A percentile compares a stretch with the other conserved stretches of the same genome.
Evolutionary conservation across 2,329 filamentous ascomycete genomes (phyloP).

Genomic region (Colletotrichum gloeosporioides): DNA sequence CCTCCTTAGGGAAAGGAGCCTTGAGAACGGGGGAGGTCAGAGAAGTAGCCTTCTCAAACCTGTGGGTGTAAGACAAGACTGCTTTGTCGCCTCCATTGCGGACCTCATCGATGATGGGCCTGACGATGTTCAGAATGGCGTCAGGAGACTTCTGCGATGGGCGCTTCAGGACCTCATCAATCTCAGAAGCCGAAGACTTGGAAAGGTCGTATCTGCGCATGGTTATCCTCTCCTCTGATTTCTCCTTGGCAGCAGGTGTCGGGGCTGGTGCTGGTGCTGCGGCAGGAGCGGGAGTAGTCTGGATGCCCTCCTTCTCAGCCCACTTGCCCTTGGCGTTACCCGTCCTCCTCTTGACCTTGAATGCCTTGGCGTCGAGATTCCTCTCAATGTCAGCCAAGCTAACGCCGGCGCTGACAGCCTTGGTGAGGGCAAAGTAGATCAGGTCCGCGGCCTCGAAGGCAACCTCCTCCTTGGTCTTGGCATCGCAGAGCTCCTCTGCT

Average conservation of each 20-base stretch:
- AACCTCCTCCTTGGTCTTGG: constrained; percentile 80
- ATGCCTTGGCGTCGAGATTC: constrained; percentile 90
- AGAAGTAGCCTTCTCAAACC: constrained; percentile 95
- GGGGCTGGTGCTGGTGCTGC: constrained; percentile 33
- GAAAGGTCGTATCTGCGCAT: constrained; percentile 83
- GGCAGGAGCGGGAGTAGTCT: constrained; percentile 34
- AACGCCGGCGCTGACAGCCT: constrained; percentile 85
- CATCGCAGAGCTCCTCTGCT: constrained; percentile 91
- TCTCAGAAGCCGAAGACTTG: constrained; percentile 65
- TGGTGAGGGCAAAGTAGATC: constrained; percentile 93
- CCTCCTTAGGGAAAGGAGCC: constrained; percentile 82
- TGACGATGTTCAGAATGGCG: constrained; percentile 87
- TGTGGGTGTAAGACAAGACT: constrained; percentile 92
- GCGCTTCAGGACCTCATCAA: constrained; percentile 79
- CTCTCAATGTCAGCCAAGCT: constrained; percentile 87
- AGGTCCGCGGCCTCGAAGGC: constrained; percentile 95
- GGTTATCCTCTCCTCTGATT: constrained; percentile 64
- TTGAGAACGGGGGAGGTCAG: constrained; percentile 87
- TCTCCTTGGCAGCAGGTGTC: constrained; percentile 34
- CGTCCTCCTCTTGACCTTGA: constrained; percentile 92
- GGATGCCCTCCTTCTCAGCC: constrained; percentile 81
- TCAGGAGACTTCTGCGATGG: constrained; percentile 97
- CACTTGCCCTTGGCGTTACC: constrained; percentile 95
- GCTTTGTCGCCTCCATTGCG: constrained; percentile 84
- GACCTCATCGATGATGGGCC: constrained; percentile 90